Conservation (phyloP, 1,139 yeast species). For the Pichia sp. region DNA sequence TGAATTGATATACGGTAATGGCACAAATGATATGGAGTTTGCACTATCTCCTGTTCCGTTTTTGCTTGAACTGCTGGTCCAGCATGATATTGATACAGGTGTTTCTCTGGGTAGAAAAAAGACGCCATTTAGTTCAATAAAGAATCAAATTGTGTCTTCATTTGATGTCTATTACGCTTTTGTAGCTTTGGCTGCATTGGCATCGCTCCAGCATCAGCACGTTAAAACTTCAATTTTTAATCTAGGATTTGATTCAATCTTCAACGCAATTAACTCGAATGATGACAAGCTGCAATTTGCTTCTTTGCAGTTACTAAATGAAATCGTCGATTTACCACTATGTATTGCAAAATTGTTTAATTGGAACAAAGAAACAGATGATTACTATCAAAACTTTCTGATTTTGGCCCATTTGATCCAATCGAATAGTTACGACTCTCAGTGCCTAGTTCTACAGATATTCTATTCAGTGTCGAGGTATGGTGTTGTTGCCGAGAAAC, state of each 20-base stretch:
- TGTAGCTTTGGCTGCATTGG: conserved; percentile 17
- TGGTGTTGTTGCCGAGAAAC: conserved; percentile 33
- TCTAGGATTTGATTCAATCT: conserved; percentile 31
- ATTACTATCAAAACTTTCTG: conserved; percentile 28
- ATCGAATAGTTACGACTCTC: conserved; percentile 7
- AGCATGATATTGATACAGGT: conserved; percentile 18
- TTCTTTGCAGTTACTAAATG: conserved; percentile 41
- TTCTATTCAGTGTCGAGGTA: conserved; percentile 19
- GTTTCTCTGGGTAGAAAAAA: background rate
- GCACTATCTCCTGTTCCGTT: conserved; percentile 38
- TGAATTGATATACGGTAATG: conserved; percentile 27
- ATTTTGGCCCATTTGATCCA: conserved; percentile 14
- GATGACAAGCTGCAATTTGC: conserved; percentile 35
- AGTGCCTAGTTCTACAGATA: conserved; percentile 4
- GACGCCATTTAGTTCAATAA: conserved; percentile 18
- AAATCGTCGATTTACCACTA: conserved; percentile 36
- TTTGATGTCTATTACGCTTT: conserved; percentile 16
- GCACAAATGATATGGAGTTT: conserved; percentile 28
- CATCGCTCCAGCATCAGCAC: conserved; percentile 12
- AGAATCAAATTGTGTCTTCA: conserved; percentile 5
- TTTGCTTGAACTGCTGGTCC: conserved; percentile 36
- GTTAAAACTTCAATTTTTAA: conserved; percentile 29
- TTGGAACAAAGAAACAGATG: conserved; percentile 15
- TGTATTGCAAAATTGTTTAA: conserved; percentile 45
- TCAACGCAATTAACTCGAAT: conserved; percentile 30